Evolutionary conservation across 768 basidiomycete species (phyloP).

Genomic region (Galerina sulciceps): DNA sequence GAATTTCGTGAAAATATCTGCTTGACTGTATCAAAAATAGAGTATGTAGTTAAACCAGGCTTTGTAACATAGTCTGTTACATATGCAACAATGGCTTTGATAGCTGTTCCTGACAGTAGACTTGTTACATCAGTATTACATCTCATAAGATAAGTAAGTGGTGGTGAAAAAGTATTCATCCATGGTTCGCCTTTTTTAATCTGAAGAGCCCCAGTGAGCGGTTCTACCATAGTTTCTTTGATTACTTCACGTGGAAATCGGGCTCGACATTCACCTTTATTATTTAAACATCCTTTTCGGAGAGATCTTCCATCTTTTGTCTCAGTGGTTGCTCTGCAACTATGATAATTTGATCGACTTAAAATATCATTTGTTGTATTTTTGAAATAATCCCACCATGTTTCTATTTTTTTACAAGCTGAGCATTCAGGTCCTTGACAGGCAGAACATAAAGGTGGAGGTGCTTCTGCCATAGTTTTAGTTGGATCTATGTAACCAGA

Average conservation of each 20-base stretch:
- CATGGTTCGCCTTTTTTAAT: slow-evolving; percentile 36
- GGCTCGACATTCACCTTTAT: slow-evolving; percentile 32
- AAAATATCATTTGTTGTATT: slow-evolving; percentile 32
- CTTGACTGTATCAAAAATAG: slow-evolving; percentile 35
- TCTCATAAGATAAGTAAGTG: slow-evolving; percentile 34
- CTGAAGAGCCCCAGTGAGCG: slow-evolving; percentile 27
- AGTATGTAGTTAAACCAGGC: slow-evolving; percentile 38
- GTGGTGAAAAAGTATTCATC: slow-evolving; percentile 38
- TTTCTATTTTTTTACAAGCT: no score
- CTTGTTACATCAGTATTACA: slow-evolving; percentile 45
- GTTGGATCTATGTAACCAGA: background rate
- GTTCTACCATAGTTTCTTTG: slow-evolving; percentile 25
- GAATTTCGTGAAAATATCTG: slow-evolving; percentile 27
- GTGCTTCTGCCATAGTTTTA: background rate
- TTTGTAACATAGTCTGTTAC: slow-evolving; percentile 51
- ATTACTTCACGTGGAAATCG: slow-evolving; percentile 35
- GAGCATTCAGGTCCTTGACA: slow-evolving; percentile 16
- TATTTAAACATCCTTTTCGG: slow-evolving; percentile 31
- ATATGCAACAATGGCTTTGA: slow-evolving; percentile 42
- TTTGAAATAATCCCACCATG: slow-evolving; percentile 24
- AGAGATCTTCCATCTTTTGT: background rate
- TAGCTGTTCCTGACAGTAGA: slow-evolving; percentile 40
- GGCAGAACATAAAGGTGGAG: background rate
- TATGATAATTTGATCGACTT: slow-evolving; percentile 31
- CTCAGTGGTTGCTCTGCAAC: slow-evolving; percentile 12